Percentiles rank a stretch among this genome's conserved stretches.
These are phyloP conservation scores for Uromyces viciae-fabae DNA, from an alignment of 1,284 basidiomycete genomes.

Conservation along the genomic window DNA sequence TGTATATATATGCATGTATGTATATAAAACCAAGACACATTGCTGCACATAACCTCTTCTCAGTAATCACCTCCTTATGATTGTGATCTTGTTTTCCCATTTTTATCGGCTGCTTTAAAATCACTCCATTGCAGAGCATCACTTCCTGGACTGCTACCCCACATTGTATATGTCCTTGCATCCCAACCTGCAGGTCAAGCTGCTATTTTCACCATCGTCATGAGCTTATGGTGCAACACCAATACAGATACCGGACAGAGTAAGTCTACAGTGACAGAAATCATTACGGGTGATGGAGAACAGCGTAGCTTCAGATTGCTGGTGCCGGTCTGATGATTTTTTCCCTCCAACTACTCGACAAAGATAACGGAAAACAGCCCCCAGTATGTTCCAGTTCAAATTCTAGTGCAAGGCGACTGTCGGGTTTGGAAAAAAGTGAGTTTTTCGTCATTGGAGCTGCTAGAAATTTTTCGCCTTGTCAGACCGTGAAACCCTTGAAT, in stretches of 20 bases:
- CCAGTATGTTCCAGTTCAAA: background rate
- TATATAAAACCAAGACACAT: background rate
- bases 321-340: background rate
- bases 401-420: background rate
- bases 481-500: background rate
- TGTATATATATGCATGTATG: background rate
- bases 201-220: background rate
- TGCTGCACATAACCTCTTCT: background rate
- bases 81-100: background rate
- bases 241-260: background rate
- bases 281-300: background rate
- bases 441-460: background rate
- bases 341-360: background rate
- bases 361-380: background rate
- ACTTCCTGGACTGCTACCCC: constrained; percentile 1
- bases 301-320: background rate
- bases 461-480: background rate
- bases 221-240: background rate
- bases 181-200: background rate
- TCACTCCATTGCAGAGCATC: background rate
- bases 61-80: background rate
- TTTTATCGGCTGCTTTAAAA: background rate
- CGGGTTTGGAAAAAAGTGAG: background rate
- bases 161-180: background rate
- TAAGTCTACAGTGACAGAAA: background rate